phyloP scores from a whole-genome alignment of 768 basidiomycete genomes.

The Termitomyces sp. region DNA sequence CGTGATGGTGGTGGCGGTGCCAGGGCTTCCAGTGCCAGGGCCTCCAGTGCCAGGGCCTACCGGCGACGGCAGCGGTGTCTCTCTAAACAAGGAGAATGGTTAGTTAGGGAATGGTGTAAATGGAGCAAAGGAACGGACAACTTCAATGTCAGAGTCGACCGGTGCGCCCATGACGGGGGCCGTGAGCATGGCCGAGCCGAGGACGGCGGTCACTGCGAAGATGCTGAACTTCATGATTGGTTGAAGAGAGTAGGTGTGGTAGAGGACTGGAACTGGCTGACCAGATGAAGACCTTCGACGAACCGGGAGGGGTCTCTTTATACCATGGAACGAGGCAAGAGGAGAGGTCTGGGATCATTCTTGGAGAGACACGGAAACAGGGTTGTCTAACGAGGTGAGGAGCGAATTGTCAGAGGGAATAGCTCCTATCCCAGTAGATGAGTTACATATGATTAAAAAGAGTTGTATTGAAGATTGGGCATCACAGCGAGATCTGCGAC shows the following conservation, averaged over 20 bases:
- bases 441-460: background rate
- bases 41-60: background rate
- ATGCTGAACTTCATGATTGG: slow-evolving; percentile 4
- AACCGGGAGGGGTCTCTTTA: background rate
- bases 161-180: slow-evolving; percentile 4
- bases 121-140: background rate
- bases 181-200: slow-evolving; percentile 2
- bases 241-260: background rate
- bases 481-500: background rate
- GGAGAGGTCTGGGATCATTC: background rate
- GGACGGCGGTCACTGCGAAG: slow-evolving; percentile 3
- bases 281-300: background rate
- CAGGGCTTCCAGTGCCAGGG: background rate
- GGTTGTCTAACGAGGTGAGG: background rate
- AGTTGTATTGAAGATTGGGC: background rate
- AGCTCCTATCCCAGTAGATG: background rate
- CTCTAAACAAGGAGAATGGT: background rate
- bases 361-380: background rate
- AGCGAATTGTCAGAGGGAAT: background rate
- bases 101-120: background rate
- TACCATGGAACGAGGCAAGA: background rate
- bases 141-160: background rate
- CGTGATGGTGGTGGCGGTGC: background rate
- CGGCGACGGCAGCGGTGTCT: background rate
- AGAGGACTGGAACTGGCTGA: background rate